A percentile compares a stretch with the other conserved stretches of the same genome.
Conservation (phyloP, 768 basidiomycete species). For the Multifurca ochricompacta region DNA sequence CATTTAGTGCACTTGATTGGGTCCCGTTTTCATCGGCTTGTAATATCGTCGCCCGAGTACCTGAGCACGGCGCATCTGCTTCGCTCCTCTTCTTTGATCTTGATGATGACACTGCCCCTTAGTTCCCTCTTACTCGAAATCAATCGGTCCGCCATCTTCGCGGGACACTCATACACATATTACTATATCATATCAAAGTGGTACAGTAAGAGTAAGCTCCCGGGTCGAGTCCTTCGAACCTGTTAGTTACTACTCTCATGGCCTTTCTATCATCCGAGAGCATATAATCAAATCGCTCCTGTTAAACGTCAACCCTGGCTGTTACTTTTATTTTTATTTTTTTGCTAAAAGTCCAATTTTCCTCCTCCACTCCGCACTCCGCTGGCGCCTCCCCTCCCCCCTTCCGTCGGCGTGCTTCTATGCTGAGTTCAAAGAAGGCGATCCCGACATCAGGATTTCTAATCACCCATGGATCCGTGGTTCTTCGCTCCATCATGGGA, state of each 20-base stretch:
- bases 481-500: too few relatives aligned
- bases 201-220: neutral
- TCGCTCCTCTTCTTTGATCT: too few relatives aligned
- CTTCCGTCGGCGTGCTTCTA: neutral
- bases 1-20: neutral
- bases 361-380: too few relatives aligned
- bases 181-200: neutral
- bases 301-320: neutral
- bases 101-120: neutral
- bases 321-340: too few relatives aligned
- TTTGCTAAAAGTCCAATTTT: too few relatives aligned
- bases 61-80: constrained; percentile 4
- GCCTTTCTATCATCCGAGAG: neutral
- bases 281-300: neutral
- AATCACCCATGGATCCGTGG: too few relatives aligned
- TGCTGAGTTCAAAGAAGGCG: too few relatives aligned
- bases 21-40: constrained; percentile 9
- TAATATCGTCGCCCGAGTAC: neutral
- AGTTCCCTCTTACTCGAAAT: neutral
- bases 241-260: too few relatives aligned
- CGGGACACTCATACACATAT: constrained; percentile 1
- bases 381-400: too few relatives aligned
- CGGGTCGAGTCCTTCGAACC: too few relatives aligned
- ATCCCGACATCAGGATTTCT: neutral
- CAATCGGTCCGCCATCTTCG: neutral